Evolutionary conservation across 2,329 filamentous ascomycete species (phyloP), one percentile per base, ranked within the genome.

Genomic region (Aspergillus proliferans): DNA sequence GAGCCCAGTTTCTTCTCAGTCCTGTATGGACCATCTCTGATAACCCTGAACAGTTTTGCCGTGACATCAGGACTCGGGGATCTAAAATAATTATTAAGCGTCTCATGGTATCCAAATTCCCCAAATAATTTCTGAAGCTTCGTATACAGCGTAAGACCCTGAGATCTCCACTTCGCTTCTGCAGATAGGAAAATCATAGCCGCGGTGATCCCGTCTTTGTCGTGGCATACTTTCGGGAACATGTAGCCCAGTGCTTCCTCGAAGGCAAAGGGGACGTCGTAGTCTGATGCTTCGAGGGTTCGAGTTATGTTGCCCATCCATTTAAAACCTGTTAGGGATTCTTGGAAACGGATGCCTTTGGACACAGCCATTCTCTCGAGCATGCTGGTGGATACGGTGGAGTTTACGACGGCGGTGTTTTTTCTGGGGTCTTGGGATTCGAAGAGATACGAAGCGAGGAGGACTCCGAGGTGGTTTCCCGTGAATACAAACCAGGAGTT

Each of bases 191-290:
- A 85, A 14, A 83, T 71, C 9, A 77, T 73, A 3, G 81, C 79
- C 2, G 81, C 81, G 5, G 79, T 75, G 48, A 85, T 77, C 3
- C 81, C 82, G 61, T 85, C 82, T 58, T 85, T 85, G 64, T 85
- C 82, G 55, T 80, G 77, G 36, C 81, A 81, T 1, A 84, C 77
- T 6, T 73, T 66, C 0, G 81, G 74, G 47, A 85, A 82, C 82
- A 85, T 85, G 63, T 83, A 85, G 1, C 82, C 82, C 19, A 85
- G 75, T 6, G 82, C 82, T 65, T 85, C 82, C 64, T 85, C 82
- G 55, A 81, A 85, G 1, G 81, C 81, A 58, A 78, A 84, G 0
- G 74, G 68, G 1, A 79, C 74, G 19, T 74, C 68, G 55, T 77
- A 78, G 21, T 77, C 79, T 47, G 69, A 58, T 2, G 62, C 57